Base-by-base conservation (phyloP, 345 rosid genomes). In the Salix caprea region DNA sequence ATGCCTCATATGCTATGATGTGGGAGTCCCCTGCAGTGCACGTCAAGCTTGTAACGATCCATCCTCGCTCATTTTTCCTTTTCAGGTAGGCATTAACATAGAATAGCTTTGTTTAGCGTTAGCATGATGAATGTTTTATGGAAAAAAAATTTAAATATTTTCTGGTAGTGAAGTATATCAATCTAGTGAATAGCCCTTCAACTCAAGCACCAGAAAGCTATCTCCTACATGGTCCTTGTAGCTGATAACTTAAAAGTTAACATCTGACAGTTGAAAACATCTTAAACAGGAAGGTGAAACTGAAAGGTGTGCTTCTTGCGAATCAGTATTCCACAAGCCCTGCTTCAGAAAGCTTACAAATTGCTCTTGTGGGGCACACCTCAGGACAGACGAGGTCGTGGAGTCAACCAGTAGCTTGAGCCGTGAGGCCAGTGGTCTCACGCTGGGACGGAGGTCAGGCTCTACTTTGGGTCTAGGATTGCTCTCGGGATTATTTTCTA, bases 1-100 rank as follows among this genome's bases (percentile, higher is more conserved):
- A 74, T 96, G 97, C 82, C 95, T 94, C 52, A 69, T 94, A 67
- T 96, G 99, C 84, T 96, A 98, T 80, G 99, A 96, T 70, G 94
- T 91, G 16, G 98, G 99, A 82, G 76, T 89, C 66, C 94, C 98
- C 18, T 96, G 99, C 84, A 76, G 85, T 67, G 97, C 94, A 44
- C 89, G 91, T 71, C 99, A 89, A 82, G 91, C 95, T 83, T 96
- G 99, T 80, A 77, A 83, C 37, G 96, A 96, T 77, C 97, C 97
- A 72, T 90, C 99, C 40, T 90, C 95, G 73, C 92, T 96, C 80
- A 96, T 94, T 77, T 96, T 94, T 76, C 90, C 94, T 78, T 96
- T 96, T 86, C 98, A 94, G 97, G 99, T 96, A 61, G 74, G 88
- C 76, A 65, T 74, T 71, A 14, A 9, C 28, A 58, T 58, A 58